Conservation (phyloP, 2,329 filamentous ascomycete species). For the Colletotrichum lupini region DNA sequence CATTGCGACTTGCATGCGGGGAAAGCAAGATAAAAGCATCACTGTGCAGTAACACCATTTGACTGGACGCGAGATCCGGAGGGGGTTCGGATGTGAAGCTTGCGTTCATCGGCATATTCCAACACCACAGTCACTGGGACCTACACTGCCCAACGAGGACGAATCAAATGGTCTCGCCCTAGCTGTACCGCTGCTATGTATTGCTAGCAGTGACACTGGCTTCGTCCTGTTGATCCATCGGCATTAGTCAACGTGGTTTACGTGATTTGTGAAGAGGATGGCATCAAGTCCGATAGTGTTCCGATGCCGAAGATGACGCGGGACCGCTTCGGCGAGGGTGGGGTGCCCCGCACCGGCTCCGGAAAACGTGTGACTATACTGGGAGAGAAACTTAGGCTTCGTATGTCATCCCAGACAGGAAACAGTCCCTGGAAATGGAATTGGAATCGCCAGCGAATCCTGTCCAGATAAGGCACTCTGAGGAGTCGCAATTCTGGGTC, state of each 20-base stretch:
- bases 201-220: too few species aligned
- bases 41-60: not conserved
- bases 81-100: not conserved
- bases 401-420: too few species aligned
- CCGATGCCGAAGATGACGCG: conserved; percentile 27
- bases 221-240: too few species aligned
- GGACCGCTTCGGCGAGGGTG: conserved; percentile 6
- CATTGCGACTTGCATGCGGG: not conserved
- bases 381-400: too few species aligned
- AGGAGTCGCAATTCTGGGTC: too few species aligned
- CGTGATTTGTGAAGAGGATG: not conserved
- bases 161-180: too few species aligned
- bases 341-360: not conserved
- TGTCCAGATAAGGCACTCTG: too few species aligned
- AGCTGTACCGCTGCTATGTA: not conserved
- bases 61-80: conserved; percentile 7
- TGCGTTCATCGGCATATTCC: not conserved
- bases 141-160: not conserved
- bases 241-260: not conserved
- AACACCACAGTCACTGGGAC: not conserved
- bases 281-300: conserved; percentile 4
- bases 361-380: too few species aligned
- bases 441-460: too few species aligned
- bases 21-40: not conserved
- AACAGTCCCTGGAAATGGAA: too few species aligned